These are phyloP conservation scores for Rostrohypoxylon terebratum DNA, from an alignment of 495 filamentous ascomycete species.

Conservation along the genomic window DNA sequence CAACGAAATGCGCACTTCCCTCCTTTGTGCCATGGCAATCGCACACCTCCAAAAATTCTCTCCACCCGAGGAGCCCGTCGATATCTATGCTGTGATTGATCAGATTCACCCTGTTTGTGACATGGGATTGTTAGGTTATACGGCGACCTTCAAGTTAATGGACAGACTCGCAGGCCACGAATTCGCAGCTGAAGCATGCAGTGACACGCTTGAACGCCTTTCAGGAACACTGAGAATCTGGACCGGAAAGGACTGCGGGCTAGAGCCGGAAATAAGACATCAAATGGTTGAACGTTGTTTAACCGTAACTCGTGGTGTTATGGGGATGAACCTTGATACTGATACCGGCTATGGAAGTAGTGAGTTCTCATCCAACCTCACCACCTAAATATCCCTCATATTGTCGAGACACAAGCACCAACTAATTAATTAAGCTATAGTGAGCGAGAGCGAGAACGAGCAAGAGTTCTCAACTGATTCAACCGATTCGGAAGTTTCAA, in stretches of 20 bases:
- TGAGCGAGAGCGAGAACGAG: conserved; percentile 39
- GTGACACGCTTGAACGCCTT: conserved; percentile 61
- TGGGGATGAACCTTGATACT: conserved; percentile 65
- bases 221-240: conserved; percentile 67
- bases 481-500: conserved; percentile 6
- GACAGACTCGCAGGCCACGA: conserved; percentile 67
- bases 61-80: conserved; percentile 52
- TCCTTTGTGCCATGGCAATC: conserved; percentile 84
- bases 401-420: not conserved
- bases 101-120: conserved; percentile 62
- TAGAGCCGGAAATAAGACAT: conserved; percentile 60
- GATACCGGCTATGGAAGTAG: conserved; percentile 67
- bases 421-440: conserved; percentile 17
- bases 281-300: conserved; percentile 63
- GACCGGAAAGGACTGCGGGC: conserved; percentile 58
- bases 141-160: conserved; percentile 78
- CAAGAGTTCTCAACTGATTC: not conserved
- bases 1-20: conserved; percentile 62
- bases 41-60: conserved; percentile 69
- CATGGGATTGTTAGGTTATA: conserved; percentile 80
- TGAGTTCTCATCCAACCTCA: conserved; percentile 23
- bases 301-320: conserved; percentile 59
- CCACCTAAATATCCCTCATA: conserved; percentile 20
- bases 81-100: conserved; percentile 59
- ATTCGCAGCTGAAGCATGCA: conserved; percentile 59